Percentiles rank a stretch among this genome's conserved stretches.
phyloP scores from a whole-genome alignment of 2,329 filamentous ascomycete genomes.

The Penicillium sp. region DNA sequence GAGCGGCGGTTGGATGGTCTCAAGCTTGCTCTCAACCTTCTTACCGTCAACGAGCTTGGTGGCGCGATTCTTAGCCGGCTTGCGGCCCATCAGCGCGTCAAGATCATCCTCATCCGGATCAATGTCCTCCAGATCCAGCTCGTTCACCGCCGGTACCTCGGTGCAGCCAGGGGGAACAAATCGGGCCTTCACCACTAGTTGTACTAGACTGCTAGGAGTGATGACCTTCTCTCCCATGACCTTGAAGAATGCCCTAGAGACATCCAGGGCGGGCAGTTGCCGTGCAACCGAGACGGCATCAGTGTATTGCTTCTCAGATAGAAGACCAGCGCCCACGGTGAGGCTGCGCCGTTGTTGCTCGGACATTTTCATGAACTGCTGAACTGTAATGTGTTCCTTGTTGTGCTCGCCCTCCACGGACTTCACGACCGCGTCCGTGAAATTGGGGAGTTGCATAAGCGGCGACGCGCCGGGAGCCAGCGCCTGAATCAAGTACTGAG shows the following conservation, averaged over 20 bases:
- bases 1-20: conserved; percentile 71
- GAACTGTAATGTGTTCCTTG: conserved; percentile 70
- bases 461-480: conserved; percentile 77
- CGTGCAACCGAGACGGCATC: conserved; percentile 70
- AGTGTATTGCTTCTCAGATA: conserved; percentile 72
- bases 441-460: conserved; percentile 84
- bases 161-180: conserved; percentile 82
- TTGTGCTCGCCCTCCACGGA: conserved; percentile 54
- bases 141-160: conserved; percentile 68
- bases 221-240: conserved; percentile 91
- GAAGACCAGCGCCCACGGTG: conserved; percentile 63
- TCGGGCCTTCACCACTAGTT: conserved; percentile 90
- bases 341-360: conserved; percentile 68
- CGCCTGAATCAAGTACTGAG: conserved; percentile 86
- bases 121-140: conserved; percentile 78
- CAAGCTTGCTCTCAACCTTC: conserved; percentile 55
- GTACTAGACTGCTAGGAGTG: conserved; percentile 86
- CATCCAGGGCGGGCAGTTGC: conserved; percentile 75
- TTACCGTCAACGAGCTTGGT: conserved; percentile 54
- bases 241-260: conserved; percentile 97
- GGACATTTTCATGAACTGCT: conserved; percentile 82
- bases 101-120: conserved; percentile 91
- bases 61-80: conserved; percentile 58
- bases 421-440: conserved; percentile 59
- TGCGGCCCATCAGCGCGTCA: conserved; percentile 74